These are phyloP conservation scores for Aspergillus mulundensis DNA, from an alignment of 495 filamentous ascomycete genomes.

Conservation along the genomic window DNA sequence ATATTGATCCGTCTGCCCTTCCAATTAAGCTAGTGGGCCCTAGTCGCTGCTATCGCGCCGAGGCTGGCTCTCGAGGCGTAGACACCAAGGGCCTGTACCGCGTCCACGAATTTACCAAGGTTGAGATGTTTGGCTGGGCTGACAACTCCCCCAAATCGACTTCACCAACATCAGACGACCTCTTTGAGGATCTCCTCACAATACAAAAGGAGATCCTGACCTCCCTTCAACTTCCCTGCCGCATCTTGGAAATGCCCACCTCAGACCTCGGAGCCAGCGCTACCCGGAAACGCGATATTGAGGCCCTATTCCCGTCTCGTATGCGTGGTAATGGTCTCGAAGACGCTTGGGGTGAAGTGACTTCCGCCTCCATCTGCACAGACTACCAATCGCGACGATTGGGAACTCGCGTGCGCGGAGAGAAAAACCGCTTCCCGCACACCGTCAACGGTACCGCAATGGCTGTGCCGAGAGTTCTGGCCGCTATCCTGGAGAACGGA, in stretches of 20 bases:
- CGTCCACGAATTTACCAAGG: slow-evolving; percentile 99
- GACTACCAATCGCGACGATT: slow-evolving; percentile 89
- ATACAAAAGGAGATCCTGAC: slow-evolving; percentile 81
- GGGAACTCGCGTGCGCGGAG: slow-evolving; percentile 59
- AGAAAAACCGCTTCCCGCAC: slow-evolving; percentile 59
- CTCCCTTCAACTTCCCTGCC: slow-evolving; percentile 74
- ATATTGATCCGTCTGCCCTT: slow-evolving; percentile 56
- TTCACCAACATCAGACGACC: slow-evolving; percentile 35
- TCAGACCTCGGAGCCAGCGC: slow-evolving; percentile 86
- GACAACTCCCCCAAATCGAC: slow-evolving; percentile 38
- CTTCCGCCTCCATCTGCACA: slow-evolving; percentile 83
- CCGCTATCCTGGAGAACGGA: slow-evolving; percentile 88
- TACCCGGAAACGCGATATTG: slow-evolving; percentile 82
- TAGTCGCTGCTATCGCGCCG: slow-evolving; percentile 87
- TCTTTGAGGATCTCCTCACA: slow-evolving; percentile 78
- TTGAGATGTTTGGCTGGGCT: slow-evolving; percentile 91
- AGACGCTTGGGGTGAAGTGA: slow-evolving; percentile 91
- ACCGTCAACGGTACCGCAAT: slow-evolving; percentile 94
- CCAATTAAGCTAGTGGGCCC: slow-evolving; percentile 77
- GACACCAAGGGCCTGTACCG: slow-evolving; percentile 94
- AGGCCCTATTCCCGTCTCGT: slow-evolving; percentile 87
- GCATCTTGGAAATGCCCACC: slow-evolving; percentile 88
- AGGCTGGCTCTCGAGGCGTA: slow-evolving; percentile 82
- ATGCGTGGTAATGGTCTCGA: slow-evolving; percentile 49
- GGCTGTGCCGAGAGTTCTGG: slow-evolving; percentile 84